Percentiles rank a stretch among this genome's conserved stretches.
Conservation (phyloP, 2,329 filamentous ascomycete species). For the Diplodia mutila region DNA sequence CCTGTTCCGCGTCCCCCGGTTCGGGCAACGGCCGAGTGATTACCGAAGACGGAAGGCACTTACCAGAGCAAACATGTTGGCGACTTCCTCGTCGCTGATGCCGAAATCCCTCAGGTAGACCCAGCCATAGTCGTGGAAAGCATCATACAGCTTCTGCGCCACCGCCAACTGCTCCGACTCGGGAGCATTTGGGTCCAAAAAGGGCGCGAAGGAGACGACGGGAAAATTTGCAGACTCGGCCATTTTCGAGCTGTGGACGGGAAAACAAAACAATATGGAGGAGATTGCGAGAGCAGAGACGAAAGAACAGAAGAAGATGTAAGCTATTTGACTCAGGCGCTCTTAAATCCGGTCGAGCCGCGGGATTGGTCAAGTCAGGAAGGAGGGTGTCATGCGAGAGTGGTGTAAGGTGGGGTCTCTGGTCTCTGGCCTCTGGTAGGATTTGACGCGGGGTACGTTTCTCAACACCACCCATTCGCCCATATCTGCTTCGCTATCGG, state of each 20-base stretch:
- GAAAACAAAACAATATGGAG: background rate
- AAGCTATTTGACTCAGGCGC: background rate
- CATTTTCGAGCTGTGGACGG: background rate
- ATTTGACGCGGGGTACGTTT: constrained; percentile 11
- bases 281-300: background rate
- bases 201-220: constrained; percentile 14
- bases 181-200: constrained; percentile 12
- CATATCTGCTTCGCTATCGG: constrained; percentile 3
- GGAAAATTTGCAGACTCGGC: constrained; percentile 19
- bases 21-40: background rate
- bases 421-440: background rate
- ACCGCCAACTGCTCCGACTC: constrained; percentile 61
- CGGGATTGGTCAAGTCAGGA: background rate
- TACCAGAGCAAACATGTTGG: constrained; percentile 60
- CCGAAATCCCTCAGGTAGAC: constrained; percentile 83
- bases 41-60: background rate
- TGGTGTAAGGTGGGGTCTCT: constrained; percentile 15
- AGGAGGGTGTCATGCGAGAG: constrained; percentile 5
- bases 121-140: constrained; percentile 86
- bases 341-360: background rate
- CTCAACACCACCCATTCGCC: constrained; percentile 5
- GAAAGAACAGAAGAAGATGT: too few species aligned
- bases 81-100: constrained; percentile 63
- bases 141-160: constrained; percentile 73
- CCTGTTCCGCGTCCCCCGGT: background rate